Percentiles rank a stretch among this genome's conserved stretches.
These are phyloP conservation scores for Diaporthe citriasiana DNA, from an alignment of 2,329 filamentous ascomycete species.

Conservation along the genomic window DNA sequence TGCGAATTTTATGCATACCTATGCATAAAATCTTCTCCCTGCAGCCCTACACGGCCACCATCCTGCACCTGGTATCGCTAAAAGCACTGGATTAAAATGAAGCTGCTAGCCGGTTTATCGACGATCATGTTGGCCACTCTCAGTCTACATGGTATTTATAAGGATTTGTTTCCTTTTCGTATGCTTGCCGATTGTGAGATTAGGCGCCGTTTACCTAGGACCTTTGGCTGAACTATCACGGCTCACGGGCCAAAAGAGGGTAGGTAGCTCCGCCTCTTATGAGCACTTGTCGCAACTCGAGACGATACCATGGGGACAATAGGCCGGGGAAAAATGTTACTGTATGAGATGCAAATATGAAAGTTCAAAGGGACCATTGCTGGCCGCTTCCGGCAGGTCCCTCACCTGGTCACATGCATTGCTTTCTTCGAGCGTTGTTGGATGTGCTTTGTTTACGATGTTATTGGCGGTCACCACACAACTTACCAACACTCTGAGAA, in stretches of 20 bases:
- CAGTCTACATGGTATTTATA: background rate
- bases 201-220: background rate
- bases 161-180: no score
- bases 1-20: no score
- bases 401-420: background rate
- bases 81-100: no score
- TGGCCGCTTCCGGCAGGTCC: background rate
- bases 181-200: background rate
- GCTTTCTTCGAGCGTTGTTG: background rate
- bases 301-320: background rate
- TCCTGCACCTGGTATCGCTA: no score
- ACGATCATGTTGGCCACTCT: background rate
- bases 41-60: no score
- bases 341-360: background rate
- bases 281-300: background rate
- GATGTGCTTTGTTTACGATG: background rate
- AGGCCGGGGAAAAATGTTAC: background rate
- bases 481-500: background rate
- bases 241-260: background rate
- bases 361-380: background rate
- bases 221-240: no score
- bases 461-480: background rate
- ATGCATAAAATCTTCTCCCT: no score
- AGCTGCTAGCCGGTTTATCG: no score
- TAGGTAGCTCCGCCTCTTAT: background rate